phyloP scores from a whole-genome alignment of 768 basidiomycete species.

The Termitomyces sp. region DNA sequence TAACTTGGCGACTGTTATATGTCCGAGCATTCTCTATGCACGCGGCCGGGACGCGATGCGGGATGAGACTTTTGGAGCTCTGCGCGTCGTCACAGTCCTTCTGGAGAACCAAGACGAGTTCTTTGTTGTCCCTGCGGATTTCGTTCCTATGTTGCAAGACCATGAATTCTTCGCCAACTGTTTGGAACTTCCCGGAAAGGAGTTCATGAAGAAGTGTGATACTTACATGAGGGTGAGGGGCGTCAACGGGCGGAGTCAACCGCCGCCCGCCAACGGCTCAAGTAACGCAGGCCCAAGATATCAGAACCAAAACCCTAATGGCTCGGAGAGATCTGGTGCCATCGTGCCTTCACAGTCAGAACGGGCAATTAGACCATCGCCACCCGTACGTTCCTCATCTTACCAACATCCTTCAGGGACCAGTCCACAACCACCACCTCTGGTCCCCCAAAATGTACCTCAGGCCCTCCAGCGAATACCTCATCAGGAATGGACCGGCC shows the following conservation, averaged over 20 bases:
- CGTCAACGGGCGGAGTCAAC: slow-evolving; percentile 46
- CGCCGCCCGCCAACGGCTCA: slow-evolving; percentile 30
- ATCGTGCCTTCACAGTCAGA: slow-evolving; percentile 34
- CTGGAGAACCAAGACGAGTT: slow-evolving; percentile 94
- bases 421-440: slow-evolving; percentile 35
- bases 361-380: slow-evolving; percentile 33
- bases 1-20: slow-evolving; percentile 95
- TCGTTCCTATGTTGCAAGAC: slow-evolving; percentile 79
- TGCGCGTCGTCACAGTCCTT: slow-evolving; percentile 78
- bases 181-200: slow-evolving; percentile 87
- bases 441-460: slow-evolving; percentile 13
- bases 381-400: slow-evolving; percentile 24
- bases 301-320: slow-evolving; percentile 28
- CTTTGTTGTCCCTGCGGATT: slow-evolving; percentile 91
- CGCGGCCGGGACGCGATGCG: slow-evolving; percentile 78
- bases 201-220: slow-evolving; percentile 93
- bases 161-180: slow-evolving; percentile 89
- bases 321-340: slow-evolving; percentile 40
- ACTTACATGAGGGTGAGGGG: slow-evolving; percentile 77
- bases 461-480: slow-evolving; percentile 10
- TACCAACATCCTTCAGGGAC: slow-evolving; percentile 27
- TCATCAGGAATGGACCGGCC: slow-evolving; percentile 39
- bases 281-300: slow-evolving; percentile 37
- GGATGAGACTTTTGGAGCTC: slow-evolving; percentile 90
- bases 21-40: slow-evolving; percentile 95